Evolutionary conservation across 1,284 basidiomycete genomes (phyloP).

Genomic region (Puccinia coronata): DNA sequence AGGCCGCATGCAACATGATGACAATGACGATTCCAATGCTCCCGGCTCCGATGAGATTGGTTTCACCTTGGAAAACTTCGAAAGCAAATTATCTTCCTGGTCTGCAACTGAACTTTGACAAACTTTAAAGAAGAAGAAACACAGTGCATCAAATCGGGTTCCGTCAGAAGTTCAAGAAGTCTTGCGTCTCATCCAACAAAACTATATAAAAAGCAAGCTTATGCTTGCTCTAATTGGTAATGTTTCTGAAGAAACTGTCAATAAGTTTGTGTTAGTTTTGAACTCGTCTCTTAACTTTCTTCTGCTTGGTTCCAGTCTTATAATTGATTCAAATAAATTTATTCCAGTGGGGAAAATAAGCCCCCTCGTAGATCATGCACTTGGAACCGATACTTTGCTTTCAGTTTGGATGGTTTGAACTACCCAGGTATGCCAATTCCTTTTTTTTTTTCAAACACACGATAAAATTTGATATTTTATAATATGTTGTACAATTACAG

Average conservation of each 20-base stretch:
- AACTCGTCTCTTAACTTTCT: no score
- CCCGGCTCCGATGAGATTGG: neutral
- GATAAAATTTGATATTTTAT: neutral
- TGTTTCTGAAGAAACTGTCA: neutral
- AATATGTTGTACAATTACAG: neutral
- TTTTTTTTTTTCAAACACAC: neutral
- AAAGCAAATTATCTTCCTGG: neutral
- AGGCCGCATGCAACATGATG: neutral
- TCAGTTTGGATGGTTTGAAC: neutral
- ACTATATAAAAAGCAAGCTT: neutral
- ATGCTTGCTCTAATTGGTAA: neutral
- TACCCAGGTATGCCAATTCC: neutral
- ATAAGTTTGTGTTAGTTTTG: neutral
- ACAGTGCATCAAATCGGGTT: neutral
- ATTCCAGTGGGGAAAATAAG: neutral
- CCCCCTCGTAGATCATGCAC: neutral
- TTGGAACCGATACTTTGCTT: neutral
- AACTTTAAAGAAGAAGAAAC: neutral
- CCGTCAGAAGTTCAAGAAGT: neutral
- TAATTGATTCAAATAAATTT: neutral
- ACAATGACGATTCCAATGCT: neutral
- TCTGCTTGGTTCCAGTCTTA: neutral
- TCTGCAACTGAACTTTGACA: neutral
- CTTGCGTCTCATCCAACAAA: neutral
- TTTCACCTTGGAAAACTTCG: neutral